These are phyloP conservation scores for Boletus insuetus DNA, from an alignment of 768 basidiomycete species.

Conservation along the genomic window DNA sequence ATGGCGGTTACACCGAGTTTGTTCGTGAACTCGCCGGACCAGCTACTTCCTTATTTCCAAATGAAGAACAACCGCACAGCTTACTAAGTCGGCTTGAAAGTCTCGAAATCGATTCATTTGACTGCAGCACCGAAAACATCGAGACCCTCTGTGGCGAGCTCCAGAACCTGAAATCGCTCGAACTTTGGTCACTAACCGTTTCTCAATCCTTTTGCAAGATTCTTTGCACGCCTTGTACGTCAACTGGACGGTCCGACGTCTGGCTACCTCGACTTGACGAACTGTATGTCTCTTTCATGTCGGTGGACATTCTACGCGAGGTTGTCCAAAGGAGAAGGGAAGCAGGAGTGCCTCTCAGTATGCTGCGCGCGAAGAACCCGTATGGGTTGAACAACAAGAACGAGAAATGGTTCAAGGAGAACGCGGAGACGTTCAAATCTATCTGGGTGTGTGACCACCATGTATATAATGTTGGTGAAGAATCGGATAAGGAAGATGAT, in stretches of 20 bases:
- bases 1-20: conserved; percentile 52
- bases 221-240: conserved; percentile 3
- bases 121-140: conserved; percentile 35
- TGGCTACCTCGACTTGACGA: conserved; percentile 52
- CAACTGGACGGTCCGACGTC: not conserved
- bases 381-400: conserved; percentile 43
- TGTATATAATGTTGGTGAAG: too few species aligned
- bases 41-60: conserved; percentile 19
- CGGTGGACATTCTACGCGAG: conserved; percentile 38
- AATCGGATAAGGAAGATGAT: too few species aligned
- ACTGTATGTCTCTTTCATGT: conserved; percentile 38
- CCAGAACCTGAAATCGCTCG: conserved; percentile 33
- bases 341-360: conserved; percentile 45
- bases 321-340: conserved; percentile 31
- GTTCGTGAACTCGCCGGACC: conserved; percentile 39
- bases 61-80: conserved; percentile 35
- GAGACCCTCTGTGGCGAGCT: conserved; percentile 47
- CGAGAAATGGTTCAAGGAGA: conserved; percentile 48
- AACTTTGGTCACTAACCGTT: too few species aligned
- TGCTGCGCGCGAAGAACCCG: conserved; percentile 43
- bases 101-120: conserved; percentile 52
- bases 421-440: conserved; percentile 38
- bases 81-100: conserved; percentile 45
- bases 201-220: not conserved
- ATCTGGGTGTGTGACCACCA: too few species aligned